Base-by-base conservation (phyloP, 164 flowering plant species). In the Santalum album region DNA sequence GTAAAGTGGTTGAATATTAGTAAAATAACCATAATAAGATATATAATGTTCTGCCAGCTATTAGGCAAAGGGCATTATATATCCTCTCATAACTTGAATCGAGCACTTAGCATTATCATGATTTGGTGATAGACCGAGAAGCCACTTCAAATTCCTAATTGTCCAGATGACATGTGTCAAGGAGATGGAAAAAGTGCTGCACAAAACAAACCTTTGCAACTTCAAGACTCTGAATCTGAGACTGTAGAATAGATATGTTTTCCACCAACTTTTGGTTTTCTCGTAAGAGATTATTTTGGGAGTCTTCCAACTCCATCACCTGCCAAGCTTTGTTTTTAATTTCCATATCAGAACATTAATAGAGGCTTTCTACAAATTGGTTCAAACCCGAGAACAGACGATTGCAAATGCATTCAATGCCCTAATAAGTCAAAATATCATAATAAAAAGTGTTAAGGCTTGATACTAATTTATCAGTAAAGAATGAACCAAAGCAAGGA, bases 231-330 rank as follows among this genome's bases (percentile, higher is more conserved):
- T 74, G 73, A 56, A 77, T 58, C 68, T 74, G 74, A 49, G 62
- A 63, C 61, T 78, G 80, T 59, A 84, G 64, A 44, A 52, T 58
- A 35, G 80, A 70, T 29, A 77, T 55, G 24, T 39, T 74, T 64
- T 70, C 85, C 60, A 15, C 25, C 66, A 89, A 66, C 42, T 51
- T 71, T 43, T 69, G 81, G 48, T 81, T 84, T 69, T 86, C 91
- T 58, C 74, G 66, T 12, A 73, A 25, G 38, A 78, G 72, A 56
- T 36, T 44, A 36, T 56, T 65, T 67, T 65, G 74, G 38, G 77
- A 74, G 63, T 72, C 81, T 77, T 87, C 89, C 83, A 89, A 72
- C 76, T 72, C 83, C 64, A 69, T 65, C 66, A 92, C 96, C 98
- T 92, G 98, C 78, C 81, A 84, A 57, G 64, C 83, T 84, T 81